Conservation (phyloP, 139 green algal species). For the Chlorella sp. region DNA sequence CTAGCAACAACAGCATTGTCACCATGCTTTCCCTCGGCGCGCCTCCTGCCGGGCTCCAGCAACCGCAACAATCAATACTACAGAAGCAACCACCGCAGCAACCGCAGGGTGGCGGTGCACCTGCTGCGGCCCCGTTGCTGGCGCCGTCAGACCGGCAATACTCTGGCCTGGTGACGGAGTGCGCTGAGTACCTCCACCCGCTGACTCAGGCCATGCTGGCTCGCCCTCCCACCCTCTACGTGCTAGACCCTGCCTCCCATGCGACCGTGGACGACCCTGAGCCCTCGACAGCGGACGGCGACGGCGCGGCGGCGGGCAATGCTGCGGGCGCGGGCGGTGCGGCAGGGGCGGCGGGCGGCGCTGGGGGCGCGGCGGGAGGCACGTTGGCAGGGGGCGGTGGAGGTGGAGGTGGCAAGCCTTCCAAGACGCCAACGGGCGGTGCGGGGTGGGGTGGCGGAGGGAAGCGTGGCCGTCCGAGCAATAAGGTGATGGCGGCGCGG, state of each 20-base stretch:
- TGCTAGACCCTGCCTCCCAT: constrained; percentile 21
- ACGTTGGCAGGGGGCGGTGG: not conserved
- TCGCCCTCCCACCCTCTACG: constrained; percentile 18
- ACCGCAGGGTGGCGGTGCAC: not conserved
- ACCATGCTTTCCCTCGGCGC: no score
- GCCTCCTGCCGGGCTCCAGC: no score
- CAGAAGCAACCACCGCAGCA: not conserved
- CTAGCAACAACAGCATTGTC: no score
- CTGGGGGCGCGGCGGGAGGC: no score
- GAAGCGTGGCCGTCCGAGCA: constrained; percentile 23
- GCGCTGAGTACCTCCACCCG: constrained; percentile 35
- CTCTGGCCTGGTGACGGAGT: not conserved
- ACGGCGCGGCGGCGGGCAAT: constrained; percentile 16
- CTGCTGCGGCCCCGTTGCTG: not conserved
- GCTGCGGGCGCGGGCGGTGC: not conserved
- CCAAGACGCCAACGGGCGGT: not conserved
- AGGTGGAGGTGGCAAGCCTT: no score
- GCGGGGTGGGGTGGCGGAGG: not conserved
- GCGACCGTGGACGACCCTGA: not conserved
- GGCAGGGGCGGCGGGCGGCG: not conserved
- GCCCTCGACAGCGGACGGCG: not conserved
- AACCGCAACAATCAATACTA: not conserved
- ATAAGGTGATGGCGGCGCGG: constrained; percentile 27
- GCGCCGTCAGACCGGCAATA: not conserved
- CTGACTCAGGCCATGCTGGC: constrained; percentile 50